phyloP scores from a whole-genome alignment of 306 rosid genomes.

The Pyrus pyrifolia region DNA sequence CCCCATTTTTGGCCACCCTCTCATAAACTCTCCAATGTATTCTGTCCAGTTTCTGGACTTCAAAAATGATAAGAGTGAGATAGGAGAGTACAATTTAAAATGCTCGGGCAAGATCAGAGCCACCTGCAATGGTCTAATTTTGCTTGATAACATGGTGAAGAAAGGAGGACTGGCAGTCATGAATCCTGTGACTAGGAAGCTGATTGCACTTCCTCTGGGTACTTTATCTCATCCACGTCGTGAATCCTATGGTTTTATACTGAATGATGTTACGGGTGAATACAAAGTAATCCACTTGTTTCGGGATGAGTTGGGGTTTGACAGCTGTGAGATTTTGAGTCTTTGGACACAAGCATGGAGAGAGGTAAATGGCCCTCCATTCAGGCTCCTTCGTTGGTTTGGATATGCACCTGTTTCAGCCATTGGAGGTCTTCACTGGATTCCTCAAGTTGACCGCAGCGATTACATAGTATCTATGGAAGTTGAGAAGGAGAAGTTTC shows the following conservation, averaged over 20 bases:
- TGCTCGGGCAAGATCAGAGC: slow-evolving; percentile 36
- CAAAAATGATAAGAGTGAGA: slow-evolving; percentile 11
- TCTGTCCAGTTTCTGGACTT: slow-evolving; percentile 31
- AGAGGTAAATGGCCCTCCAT: slow-evolving; percentile 39
- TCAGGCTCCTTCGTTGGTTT: slow-evolving; percentile 31
- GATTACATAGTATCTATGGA: slow-evolving; percentile 33
- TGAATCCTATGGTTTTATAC: slow-evolving; percentile 42
- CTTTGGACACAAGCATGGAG: slow-evolving; percentile 29
- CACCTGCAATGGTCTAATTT: slow-evolving; percentile 42
- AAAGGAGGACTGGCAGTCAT: slow-evolving; percentile 34
- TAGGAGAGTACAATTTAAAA: slow-evolving; percentile 28
- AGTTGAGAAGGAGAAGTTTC: slow-evolving; percentile 33
- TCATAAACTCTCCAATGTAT: background rate
- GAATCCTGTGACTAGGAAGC: slow-evolving; percentile 50
- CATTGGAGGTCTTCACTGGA: slow-evolving; percentile 47
- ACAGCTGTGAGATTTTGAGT: slow-evolving; percentile 34
- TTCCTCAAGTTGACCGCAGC: slow-evolving; percentile 26
- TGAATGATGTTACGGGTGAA: slow-evolving; percentile 12
- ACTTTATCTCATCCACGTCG: slow-evolving; percentile 17
- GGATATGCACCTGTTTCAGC: slow-evolving; percentile 35
- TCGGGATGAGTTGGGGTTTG: slow-evolving; percentile 21
- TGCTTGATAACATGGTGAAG: slow-evolving; percentile 37
- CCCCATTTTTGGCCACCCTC: slow-evolving; percentile 17
- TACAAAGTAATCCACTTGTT: slow-evolving; percentile 52
- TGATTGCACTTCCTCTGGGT: slow-evolving; percentile 35